Conservation (phyloP, 352 stramenopile genomes). For the Pythium sukuiense region DNA sequence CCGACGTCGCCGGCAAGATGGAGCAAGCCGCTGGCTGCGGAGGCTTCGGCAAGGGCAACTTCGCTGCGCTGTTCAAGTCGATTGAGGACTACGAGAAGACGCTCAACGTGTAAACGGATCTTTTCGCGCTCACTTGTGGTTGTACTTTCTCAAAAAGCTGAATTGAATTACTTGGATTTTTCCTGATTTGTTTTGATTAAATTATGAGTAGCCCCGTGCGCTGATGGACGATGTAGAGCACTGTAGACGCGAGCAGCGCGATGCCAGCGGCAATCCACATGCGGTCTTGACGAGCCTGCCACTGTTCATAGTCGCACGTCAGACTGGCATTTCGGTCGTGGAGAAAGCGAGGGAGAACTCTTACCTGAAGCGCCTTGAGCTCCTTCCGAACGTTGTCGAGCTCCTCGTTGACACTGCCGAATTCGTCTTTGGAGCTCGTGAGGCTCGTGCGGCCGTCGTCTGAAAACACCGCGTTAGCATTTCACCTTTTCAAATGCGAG, state of each 20-base stretch:
- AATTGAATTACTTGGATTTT: slow-evolving; percentile 1
- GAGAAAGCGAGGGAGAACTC: not conserved
- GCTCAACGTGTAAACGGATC: slow-evolving; percentile 60
- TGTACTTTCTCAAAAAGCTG: slow-evolving; percentile 1
- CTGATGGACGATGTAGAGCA: slow-evolving; percentile 77
- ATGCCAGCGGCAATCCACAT: slow-evolving; percentile 80
- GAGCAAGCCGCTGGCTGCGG: slow-evolving; percentile 81
- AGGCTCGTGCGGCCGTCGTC: slow-evolving; percentile 63
- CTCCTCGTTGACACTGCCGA: slow-evolving; percentile 52
- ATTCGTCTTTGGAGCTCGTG: slow-evolving; percentile 64
- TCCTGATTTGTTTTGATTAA: slow-evolving; percentile 26
- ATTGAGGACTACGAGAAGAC: slow-evolving; percentile 91
- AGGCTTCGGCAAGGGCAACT: slow-evolving; percentile 93
- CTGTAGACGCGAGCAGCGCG: slow-evolving; percentile 54
- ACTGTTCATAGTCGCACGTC: slow-evolving; percentile 33
- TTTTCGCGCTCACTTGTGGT: not conserved
- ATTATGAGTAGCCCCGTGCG: slow-evolving; percentile 69
- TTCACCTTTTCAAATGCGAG: not conserved
- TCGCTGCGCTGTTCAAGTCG: slow-evolving; percentile 91
- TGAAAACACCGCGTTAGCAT: not conserved
- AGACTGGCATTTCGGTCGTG: not conserved
- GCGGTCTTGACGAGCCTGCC: slow-evolving; percentile 72
- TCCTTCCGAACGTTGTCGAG: slow-evolving; percentile 55
- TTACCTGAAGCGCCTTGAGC: slow-evolving; percentile 52
- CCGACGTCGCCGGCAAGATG: slow-evolving; percentile 59